A percentile compares a stretch with the other conserved stretches of the same genome.
phyloP scores from a whole-genome alignment of 129 eudicot species.

The Flaveria sonorensis region DNA sequence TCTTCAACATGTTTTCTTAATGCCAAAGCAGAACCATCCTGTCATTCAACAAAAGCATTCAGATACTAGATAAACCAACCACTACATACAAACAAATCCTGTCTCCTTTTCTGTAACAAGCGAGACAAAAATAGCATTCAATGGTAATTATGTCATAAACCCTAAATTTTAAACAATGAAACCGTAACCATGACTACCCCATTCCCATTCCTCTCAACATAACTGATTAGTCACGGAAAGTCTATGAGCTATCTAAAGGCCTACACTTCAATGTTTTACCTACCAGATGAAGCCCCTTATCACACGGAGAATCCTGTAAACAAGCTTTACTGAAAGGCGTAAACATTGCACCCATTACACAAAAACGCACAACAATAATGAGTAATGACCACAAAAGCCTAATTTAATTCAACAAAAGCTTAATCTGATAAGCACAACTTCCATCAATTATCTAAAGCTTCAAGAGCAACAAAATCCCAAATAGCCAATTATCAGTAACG shows the following conservation, averaged over 20 bases:
- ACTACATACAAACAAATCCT: slow-evolving; percentile 13
- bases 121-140: background rate
- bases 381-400: background rate
- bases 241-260: background rate
- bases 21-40: slow-evolving; percentile 94
- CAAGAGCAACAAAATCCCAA: background rate
- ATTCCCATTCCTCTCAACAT: background rate
- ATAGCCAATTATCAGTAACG: background rate
- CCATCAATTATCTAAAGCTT: background rate
- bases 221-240: background rate
- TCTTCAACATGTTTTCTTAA: slow-evolving; percentile 83
- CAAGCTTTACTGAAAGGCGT: background rate
- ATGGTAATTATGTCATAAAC: background rate
- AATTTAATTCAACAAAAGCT: background rate
- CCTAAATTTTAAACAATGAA: background rate
- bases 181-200: background rate
- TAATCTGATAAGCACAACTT: background rate
- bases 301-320: background rate
- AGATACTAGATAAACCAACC: background rate
- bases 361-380: background rate
- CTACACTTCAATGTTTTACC: background rate
- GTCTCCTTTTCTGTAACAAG: background rate
- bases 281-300: too few species aligned
- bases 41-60: slow-evolving; percentile 18
- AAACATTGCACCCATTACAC: background rate